phyloP scores from a whole-genome alignment of 2,329 filamentous ascomycete genomes.

The Nothophaeocryptopus gaeumannii region DNA sequence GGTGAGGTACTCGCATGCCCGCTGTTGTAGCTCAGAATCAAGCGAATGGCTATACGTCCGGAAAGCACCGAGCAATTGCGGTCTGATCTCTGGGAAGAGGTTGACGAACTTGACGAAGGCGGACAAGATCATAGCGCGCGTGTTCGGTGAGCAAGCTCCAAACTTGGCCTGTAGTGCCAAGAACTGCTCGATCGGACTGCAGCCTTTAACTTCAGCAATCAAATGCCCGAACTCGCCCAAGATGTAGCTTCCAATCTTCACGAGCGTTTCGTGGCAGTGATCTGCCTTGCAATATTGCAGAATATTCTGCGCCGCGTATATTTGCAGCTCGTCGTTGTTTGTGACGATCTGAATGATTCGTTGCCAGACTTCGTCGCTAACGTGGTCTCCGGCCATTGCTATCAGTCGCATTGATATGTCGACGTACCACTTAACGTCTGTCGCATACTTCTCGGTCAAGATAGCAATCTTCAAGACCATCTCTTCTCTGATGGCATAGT shows the following conservation, averaged over 20 bases:
- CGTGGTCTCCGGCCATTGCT: conserved; percentile 94
- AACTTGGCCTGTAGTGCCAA: conserved; percentile 89
- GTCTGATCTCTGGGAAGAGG: conserved; percentile 96
- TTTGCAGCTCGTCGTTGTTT: conserved; percentile 96
- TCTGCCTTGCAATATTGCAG: conserved; percentile 89
- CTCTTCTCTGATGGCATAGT: conserved; percentile 96
- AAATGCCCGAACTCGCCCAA: conserved; percentile 96
- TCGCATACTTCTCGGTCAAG: conserved; percentile 95
- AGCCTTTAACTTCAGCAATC: conserved; percentile 86
- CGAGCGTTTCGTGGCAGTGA: conserved; percentile 91
- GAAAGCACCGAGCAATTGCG: conserved; percentile 87
- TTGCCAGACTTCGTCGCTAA: conserved; percentile 99
- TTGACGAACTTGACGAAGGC: conserved; percentile 98
- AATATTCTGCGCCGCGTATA: conserved; percentile 92
- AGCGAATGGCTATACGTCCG: conserved; percentile 88
- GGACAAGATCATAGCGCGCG: conserved; percentile 88
- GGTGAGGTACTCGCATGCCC: conserved; percentile 90
- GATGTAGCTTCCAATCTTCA: conserved; percentile 96
- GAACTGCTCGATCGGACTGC: conserved; percentile 96
- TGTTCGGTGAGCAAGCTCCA: conserved; percentile 80
- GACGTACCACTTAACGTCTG: conserved; percentile 98
- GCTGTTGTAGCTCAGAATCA: conserved; percentile 91
- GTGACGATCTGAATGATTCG: conserved; percentile 98
- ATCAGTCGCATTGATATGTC: conserved; percentile 93
- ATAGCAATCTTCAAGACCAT: conserved; percentile 99